Evolutionary conservation across 2,329 filamentous ascomycete species (phyloP), one percentile per base, ranked within the genome.

Genomic region (Fusarium luffae): DNA sequence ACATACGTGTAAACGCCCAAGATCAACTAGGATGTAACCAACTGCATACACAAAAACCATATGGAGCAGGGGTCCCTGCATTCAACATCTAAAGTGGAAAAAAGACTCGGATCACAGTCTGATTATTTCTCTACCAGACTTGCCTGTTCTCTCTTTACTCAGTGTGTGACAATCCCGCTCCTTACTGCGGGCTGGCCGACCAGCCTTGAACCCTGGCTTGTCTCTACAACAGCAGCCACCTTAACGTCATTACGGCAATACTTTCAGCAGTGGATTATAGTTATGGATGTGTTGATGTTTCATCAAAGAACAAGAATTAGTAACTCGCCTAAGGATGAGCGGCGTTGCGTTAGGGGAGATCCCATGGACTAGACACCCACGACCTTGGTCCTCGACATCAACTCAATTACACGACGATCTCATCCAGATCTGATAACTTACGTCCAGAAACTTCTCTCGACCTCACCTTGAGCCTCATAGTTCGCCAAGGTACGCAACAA

Each of bases 31-130:
- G n/a, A 37, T 50, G 25, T 43, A 42, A 44, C 62, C 64, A 66
- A 54, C 64, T 37, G 34, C 62, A 67, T 67, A 40, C 18, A 32
- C 18, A 40, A 19, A n/a, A n/a, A 10, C 7, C 12, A 50, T 25
- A 18, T 2, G 3, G 21, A 51, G 8, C 54, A 54, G 37, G 62
- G 62, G 12, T 13, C 4, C 25, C 21, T 5, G 4, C 14, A 3
- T n/a, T 16, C 18, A 0, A 25, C 3, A 18, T 7, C 11, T 2
- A 8, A 64, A 56, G 4, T 62, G 58, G 10, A 63, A 43, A 64
- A 64, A 57, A 16, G 12, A 4, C 1, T 37, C 10, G 18, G 10
- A 37, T n/a, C 10, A 37, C 4, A 30, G 5, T 30, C 11, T 30
- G n/a, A n/a, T 37, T 12, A 0, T n/a, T 4, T 37, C 10, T 12